Percentiles rank a stretch among this genome's conserved stretches.
These are phyloP conservation scores for Pneumocystis canis DNA, from an alignment of 1,139 yeast species.

Conservation along the genomic window DNA sequence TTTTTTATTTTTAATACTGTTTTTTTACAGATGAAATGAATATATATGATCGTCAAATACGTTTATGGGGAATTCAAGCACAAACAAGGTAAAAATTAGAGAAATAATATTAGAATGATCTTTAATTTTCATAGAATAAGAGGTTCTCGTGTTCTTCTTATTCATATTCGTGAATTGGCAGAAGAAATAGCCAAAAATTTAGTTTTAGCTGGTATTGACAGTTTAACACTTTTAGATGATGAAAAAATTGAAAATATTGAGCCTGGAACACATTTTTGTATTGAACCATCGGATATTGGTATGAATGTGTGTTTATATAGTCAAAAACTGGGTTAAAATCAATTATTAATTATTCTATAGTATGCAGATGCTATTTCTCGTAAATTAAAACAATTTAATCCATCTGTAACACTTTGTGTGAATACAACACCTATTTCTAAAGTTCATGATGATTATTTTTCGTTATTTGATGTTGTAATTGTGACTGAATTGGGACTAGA, in stretches of 20 bases:
- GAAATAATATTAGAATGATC: not conserved
- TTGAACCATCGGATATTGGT: slow-evolving; percentile 36
- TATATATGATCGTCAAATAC: slow-evolving; percentile 81
- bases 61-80: slow-evolving; percentile 94
- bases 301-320: slow-evolving; percentile 15
- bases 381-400: slow-evolving; percentile 57
- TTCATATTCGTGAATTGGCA: slow-evolving; percentile 59
- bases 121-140: slow-evolving; percentile 35
- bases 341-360: slow-evolving; percentile 5
- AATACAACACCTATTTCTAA: slow-evolving; percentile 28
- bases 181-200: slow-evolving; percentile 72
- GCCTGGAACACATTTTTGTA: slow-evolving; percentile 62
- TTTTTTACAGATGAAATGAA: slow-evolving; percentile 57
- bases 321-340: not conserved
- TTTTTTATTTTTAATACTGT: not conserved
- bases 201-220: slow-evolving; percentile 77
- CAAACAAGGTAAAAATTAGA: slow-evolving; percentile 33
- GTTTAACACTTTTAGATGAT: slow-evolving; percentile 54
- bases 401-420: slow-evolving; percentile 42
- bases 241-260: slow-evolving; percentile 45
- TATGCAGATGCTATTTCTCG: slow-evolving; percentile 43
- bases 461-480: slow-evolving; percentile 54
- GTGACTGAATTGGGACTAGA: slow-evolving; percentile 48
- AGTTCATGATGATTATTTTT: slow-evolving; percentile 32
- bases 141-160: slow-evolving; percentile 51